phyloP scores from a whole-genome alignment of 169 alveolate species.

The Plasmodium knowlesi region DNA sequence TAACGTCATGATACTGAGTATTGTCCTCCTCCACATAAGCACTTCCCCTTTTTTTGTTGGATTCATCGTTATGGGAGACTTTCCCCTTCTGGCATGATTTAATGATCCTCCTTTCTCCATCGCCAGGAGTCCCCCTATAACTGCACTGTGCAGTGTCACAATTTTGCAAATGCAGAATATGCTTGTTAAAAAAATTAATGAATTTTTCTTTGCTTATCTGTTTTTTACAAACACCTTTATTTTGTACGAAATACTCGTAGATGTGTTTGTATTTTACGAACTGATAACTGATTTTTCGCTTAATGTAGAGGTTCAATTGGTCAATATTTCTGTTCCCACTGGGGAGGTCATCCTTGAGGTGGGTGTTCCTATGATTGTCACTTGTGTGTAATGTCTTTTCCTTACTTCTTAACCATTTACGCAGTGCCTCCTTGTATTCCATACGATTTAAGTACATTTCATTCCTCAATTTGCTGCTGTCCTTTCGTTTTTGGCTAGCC shows the following conservation, averaged over 20 bases:
- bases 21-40: background rate
- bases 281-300: conserved; percentile 29
- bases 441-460: background rate
- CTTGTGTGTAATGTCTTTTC: background rate
- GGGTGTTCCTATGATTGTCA: background rate
- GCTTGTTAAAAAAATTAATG: conserved; percentile 17
- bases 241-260: conserved; percentile 51
- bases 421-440: background rate
- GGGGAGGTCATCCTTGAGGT: background rate
- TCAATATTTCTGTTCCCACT: background rate
- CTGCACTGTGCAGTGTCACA: background rate
- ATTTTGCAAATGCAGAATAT: background rate
- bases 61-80: background rate
- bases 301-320: conserved; percentile 5
- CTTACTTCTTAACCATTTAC: background rate
- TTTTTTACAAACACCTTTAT: conserved; percentile 6
- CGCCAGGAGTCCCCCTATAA: background rate
- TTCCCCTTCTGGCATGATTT: background rate
- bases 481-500: background rate
- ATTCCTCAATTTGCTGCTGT: background rate
- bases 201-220: conserved; percentile 21
- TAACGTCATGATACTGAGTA: background rate
- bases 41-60: background rate
- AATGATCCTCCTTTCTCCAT: background rate
- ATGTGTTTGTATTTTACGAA: conserved; percentile 43